Conservation (phyloP, 2,329 filamentous ascomycete species). For the Colletotrichum abscissum region DNA sequence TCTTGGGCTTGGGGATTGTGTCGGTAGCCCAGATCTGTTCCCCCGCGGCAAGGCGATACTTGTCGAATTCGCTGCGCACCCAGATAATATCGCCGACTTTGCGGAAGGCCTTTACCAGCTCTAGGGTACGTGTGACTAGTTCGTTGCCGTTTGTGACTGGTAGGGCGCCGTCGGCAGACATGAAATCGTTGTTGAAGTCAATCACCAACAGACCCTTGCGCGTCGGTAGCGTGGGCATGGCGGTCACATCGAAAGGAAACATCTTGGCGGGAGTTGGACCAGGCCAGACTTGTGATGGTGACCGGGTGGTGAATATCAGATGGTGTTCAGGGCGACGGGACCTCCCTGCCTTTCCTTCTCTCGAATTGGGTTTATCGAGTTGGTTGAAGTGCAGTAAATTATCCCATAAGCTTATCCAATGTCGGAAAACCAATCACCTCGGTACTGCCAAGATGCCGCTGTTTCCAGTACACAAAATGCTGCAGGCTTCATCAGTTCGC, state of each 20-base stretch:
- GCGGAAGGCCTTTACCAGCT: conserved; percentile 79
- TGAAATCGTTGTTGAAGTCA: conserved; percentile 92
- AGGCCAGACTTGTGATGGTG: neutral
- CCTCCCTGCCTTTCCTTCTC: neutral
- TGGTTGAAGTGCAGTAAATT: neutral
- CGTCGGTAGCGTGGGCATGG: conserved; percentile 67
- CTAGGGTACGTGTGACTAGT: conserved; percentile 74
- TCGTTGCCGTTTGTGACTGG: conserved; percentile 71
- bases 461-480: neutral
- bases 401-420: neutral
- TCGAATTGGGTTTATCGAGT: neutral
- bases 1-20: conserved; percentile 12
- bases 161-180: conserved; percentile 75
- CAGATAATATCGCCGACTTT: conserved; percentile 80
- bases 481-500: neutral
- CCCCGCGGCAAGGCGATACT: conserved; percentile 67
- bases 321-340: neutral
- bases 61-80: conserved; percentile 81
- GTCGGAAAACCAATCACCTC: neutral
- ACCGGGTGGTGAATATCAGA: neutral
- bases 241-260: conserved; percentile 67
- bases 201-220: conserved; percentile 82
- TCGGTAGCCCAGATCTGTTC: conserved; percentile 61
- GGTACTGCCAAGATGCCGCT: neutral
- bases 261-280: conserved; percentile 46